These are phyloP conservation scores for Mucuna pruriens DNA, from an alignment of 306 rosid species.

Conservation along the genomic window DNA sequence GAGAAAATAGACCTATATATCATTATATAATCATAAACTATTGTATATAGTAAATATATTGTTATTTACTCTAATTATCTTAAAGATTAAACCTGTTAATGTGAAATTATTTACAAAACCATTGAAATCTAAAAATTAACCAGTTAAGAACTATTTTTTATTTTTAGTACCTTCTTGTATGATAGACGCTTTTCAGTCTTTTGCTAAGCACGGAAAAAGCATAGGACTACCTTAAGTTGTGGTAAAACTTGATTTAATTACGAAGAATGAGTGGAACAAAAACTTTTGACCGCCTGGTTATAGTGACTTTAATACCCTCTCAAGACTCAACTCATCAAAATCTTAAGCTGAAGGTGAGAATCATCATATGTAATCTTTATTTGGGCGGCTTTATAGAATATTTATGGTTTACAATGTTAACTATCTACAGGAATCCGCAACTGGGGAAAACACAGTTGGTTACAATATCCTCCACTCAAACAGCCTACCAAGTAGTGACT, in stretches of 20 bases:
- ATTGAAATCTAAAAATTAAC: too few species aligned
- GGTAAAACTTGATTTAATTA: neutral
- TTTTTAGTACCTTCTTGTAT: neutral
- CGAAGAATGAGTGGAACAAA: neutral
- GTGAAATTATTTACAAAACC: too few species aligned
- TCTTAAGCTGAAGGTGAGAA: constrained; percentile 6
- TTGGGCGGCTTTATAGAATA: neutral
- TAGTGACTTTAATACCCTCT: neutral
- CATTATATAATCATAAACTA: too few species aligned
- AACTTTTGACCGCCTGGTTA: neutral
- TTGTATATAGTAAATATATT: too few species aligned
- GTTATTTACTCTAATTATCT: too few species aligned
- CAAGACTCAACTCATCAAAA: constrained; percentile 19
- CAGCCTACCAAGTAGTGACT: constrained; percentile 59
- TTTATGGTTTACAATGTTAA: constrained; percentile 33
- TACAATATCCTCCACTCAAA: constrained; percentile 56
- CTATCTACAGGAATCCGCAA: constrained; percentile 60
- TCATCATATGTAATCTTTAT: neutral
- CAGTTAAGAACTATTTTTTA: neutral
- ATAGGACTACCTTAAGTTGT: neutral
- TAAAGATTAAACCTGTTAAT: too few species aligned
- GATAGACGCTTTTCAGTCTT: neutral
- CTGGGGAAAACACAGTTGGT: constrained; percentile 61
- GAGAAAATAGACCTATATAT: too few species aligned
- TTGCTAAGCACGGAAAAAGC: neutral